Conservation (phyloP, 345 rosid species). For the Populus davidiana region DNA sequence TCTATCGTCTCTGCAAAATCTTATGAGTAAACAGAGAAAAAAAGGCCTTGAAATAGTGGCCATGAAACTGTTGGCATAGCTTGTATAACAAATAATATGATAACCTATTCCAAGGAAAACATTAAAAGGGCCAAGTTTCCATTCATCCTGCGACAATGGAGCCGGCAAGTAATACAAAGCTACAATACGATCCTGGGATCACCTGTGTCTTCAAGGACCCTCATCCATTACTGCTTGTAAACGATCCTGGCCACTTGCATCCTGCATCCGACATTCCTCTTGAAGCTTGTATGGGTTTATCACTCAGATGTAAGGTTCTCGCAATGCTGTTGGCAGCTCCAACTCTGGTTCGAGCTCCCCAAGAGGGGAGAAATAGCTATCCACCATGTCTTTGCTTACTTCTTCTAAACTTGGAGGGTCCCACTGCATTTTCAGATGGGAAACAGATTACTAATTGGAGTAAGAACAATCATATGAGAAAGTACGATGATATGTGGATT, state of each 20-base stretch:
- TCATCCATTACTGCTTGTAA: not conserved
- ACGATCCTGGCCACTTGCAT: not conserved
- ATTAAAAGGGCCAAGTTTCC: not conserved
- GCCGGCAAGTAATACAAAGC: not conserved
- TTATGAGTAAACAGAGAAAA: not conserved
- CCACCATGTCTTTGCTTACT: constrained; percentile 61
- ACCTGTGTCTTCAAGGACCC: not conserved
- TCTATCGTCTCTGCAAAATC: not conserved
- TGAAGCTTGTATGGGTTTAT: not conserved
- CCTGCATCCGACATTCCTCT: not conserved
- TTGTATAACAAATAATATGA: not conserved
- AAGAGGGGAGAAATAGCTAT: constrained; percentile 40
- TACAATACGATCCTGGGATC: not conserved
- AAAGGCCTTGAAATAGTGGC: not conserved
- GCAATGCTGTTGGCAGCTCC: constrained; percentile 46
- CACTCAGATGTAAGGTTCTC: constrained; percentile 46
- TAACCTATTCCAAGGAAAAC: not conserved
- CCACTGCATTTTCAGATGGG: constrained; percentile 44
- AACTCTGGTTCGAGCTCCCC: constrained; percentile 43
- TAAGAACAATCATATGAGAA: not conserved
- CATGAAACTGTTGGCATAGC: not conserved
- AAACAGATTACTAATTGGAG: not conserved
- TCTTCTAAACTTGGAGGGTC: constrained; percentile 52
- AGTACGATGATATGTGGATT: not conserved
- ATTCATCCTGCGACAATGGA: not conserved